Percentiles rank a stretch among this genome's conserved stretches.
Evolutionary conservation across 2,329 filamentous ascomycete species (phyloP).

Genomic region (Fusarium liriodendri): DNA sequence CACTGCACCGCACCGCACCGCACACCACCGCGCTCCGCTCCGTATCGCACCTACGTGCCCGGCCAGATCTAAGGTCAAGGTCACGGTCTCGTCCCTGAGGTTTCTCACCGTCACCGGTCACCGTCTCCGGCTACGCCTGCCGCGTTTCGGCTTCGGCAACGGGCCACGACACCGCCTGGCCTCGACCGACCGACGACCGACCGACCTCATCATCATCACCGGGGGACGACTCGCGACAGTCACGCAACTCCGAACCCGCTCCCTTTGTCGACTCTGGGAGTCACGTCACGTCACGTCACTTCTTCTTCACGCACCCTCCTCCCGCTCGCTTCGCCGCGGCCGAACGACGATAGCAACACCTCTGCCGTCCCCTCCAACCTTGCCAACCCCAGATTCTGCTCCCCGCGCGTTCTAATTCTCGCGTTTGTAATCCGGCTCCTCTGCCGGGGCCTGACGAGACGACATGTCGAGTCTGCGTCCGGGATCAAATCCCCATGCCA

Average conservation of each 20-base stretch:
- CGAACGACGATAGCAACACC: conserved; percentile 26
- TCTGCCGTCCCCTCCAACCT: conserved; percentile 14
- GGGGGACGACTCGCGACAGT: conserved; percentile 22
- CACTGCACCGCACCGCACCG: conserved; percentile 29
- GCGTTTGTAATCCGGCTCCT: conserved; percentile 32
- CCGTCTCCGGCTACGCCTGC: conserved; percentile 21
- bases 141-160: conserved; percentile 35
- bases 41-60: conserved; percentile 38
- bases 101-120: conserved; percentile 35
- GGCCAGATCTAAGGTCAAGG: conserved; percentile 34
- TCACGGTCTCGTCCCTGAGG: conserved; percentile 22
- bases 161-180: conserved; percentile 27
- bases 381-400: conserved; percentile 13
- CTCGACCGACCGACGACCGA: conserved; percentile 16
- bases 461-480: conserved; percentile 63
- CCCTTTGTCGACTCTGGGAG: conserved; percentile 14
- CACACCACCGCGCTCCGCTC: conserved; percentile 38
- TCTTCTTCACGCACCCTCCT: conserved; percentile 14
- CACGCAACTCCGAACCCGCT: conserved; percentile 16
- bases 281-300: conserved; percentile 33
- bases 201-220: conserved; percentile 17
- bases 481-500: conserved; percentile 64
- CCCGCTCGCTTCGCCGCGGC: conserved; percentile 17
- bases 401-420: conserved; percentile 20
- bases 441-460: conserved; percentile 39